Evolutionary conservation across 805 yeast genomes (phyloP).

Genomic region (Wickerhamiella qilinensis): DNA sequence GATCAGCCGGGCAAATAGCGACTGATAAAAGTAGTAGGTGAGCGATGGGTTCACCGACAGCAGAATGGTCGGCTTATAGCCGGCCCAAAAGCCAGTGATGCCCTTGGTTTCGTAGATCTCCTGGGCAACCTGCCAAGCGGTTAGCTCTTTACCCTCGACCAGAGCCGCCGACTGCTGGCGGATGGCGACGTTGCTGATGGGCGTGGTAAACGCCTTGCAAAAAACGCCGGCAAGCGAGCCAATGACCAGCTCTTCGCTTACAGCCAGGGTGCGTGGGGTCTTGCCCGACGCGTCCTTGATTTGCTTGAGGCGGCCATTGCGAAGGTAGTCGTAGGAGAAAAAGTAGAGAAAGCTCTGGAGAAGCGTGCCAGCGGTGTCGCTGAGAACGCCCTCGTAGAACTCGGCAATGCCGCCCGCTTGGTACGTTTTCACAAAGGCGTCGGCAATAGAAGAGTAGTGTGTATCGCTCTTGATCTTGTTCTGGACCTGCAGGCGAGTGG

Average conservation of each 20-base stretch:
- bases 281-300: conserved; percentile 10
- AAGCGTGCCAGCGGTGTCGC: conserved; percentile 18
- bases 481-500: conserved; percentile 21
- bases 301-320: conserved; percentile 13
- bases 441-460: conserved; percentile 48
- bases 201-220: conserved; percentile 19
- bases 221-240: conserved; percentile 21
- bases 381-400: conserved; percentile 67
- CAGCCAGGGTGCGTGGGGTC: conserved; percentile 17
- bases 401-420: conserved; percentile 53
- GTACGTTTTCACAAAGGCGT: conserved; percentile 60
- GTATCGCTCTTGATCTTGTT: conserved; percentile 7
- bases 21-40: conserved; percentile 22
- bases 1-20: conserved; percentile 11
- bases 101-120: conserved; percentile 19
- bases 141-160: conserved; percentile 2
- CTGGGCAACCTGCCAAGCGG: conserved; percentile 7
- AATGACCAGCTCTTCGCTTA: conserved; percentile 18
- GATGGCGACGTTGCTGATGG: conserved; percentile 19
- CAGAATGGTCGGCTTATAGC: conserved; percentile 18
- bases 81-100: conserved; percentile 21
- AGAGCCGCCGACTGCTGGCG: conserved; percentile 16
- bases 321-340: conserved; percentile 19
- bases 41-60: conserved; percentile 21
- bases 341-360: conserved; percentile 21